Percentiles rank a stretch among this genome's conserved stretches.
Conservation (phyloP, 2,329 filamentous ascomycete species). For the Phyllosticta paracitricarpa region DNA sequence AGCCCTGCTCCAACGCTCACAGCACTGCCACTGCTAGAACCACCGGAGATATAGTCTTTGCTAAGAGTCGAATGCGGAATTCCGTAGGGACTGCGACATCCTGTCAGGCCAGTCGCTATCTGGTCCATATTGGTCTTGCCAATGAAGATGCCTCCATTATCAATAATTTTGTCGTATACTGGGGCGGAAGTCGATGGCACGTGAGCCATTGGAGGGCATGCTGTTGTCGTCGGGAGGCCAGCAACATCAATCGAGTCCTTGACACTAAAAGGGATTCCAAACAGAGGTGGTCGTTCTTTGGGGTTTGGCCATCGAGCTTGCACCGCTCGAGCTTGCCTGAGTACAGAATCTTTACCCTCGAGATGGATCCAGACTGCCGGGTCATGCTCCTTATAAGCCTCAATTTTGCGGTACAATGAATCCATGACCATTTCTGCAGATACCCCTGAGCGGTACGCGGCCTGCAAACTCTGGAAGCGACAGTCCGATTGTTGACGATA, state of each 20-base stretch:
- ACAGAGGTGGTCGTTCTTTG: slow-evolving; percentile 39
- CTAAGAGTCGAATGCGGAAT: slow-evolving; percentile 44
- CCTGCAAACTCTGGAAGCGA: slow-evolving; percentile 34
- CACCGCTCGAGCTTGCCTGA: slow-evolving; percentile 34
- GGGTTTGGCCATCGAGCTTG: slow-evolving; percentile 30
- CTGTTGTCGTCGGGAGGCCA: slow-evolving; percentile 41
- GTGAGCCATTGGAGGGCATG: slow-evolving; percentile 41
- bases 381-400: slow-evolving; percentile 38
- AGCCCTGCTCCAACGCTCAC: slow-evolving; percentile 45
- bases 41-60: slow-evolving; percentile 43
- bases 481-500: slow-evolving; percentile 28
- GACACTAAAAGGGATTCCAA: slow-evolving; percentile 46
- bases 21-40: slow-evolving; percentile 47
- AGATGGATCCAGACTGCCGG: slow-evolving; percentile 44
- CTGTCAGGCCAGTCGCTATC: slow-evolving; percentile 51
- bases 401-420: slow-evolving; percentile 37
- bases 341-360: slow-evolving; percentile 27
- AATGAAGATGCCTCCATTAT: slow-evolving; percentile 47
- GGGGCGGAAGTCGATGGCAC: slow-evolving; percentile 39
- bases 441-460: slow-evolving; percentile 35
- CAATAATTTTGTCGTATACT: slow-evolving; percentile 40
- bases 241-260: slow-evolving; percentile 49
- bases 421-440: slow-evolving; percentile 36
- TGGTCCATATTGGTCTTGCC: slow-evolving; percentile 55
- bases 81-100: slow-evolving; percentile 49